Base-by-base conservation (phyloP, 768 basidiomycete genomes). In the Boletus speciosus region DNA sequence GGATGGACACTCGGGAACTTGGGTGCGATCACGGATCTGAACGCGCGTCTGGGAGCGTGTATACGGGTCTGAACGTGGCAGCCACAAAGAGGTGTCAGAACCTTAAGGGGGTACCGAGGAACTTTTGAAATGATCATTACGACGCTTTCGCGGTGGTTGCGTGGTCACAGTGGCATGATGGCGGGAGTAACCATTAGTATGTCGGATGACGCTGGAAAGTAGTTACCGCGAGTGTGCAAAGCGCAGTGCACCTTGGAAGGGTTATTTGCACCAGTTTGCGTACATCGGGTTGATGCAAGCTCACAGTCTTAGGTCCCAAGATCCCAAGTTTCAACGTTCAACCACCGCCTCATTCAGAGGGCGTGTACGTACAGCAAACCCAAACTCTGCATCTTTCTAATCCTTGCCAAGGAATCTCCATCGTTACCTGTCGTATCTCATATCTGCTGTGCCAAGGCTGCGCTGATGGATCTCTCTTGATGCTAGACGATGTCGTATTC, bases 391-490 rank as follows among this genome's bases (percentile, higher is more conserved):
- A 14, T 19, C 19, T 19, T 19, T 19, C 19, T 19, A 19, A 12
- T 27, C 32, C 16, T 41, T 34, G 55, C 9, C 31, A 32, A 32
- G 29, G 21, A 36, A 49, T 44, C 43, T 15, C 32, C 55, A 49
- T 40, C 37, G 47, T 4, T 35, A 15, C 55, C 49, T 1, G 31
- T 37, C 23, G 23, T 47, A 16, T 16, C n/a, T n/a, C 11, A 8
- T 15, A 8, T 41, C 19, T 5, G 45, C 57, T 42, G 45, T 47
- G 51, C 34, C 37, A 36, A 34, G 51, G 40, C 59, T 57, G 60
- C 41, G 60, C 16, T 53, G 45, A 50, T 41, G 38, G 16, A 39
- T 35, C 11, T 37, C 29, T 48, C 32, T 23, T 47, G 50, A 39
- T 39, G 41, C 6, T 34, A 9, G 9, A 38, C 12, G 38, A 42